phyloP scores from a whole-genome alignment of 306 rosid species.

The Vachellia pachyceras region DNA sequence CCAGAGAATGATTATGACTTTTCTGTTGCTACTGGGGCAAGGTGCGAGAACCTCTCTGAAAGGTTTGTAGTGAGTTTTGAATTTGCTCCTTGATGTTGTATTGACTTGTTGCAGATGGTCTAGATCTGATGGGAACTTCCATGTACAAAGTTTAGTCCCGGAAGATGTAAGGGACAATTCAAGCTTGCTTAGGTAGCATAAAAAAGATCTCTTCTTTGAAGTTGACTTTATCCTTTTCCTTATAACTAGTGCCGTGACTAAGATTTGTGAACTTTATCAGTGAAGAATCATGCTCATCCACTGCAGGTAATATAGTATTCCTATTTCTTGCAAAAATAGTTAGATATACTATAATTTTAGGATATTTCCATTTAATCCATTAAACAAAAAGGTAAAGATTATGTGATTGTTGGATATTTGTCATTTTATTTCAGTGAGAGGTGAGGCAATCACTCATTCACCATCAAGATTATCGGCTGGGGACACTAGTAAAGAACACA shows the following conservation, averaged over 20 bases:
- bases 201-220: constrained; percentile 13
- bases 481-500: constrained; percentile 51
- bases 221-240: constrained; percentile 16
- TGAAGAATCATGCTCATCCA: constrained; percentile 85
- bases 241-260: constrained; percentile 32
- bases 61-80: constrained; percentile 15
- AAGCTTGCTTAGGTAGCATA: constrained; percentile 71
- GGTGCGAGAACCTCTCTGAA: constrained; percentile 53
- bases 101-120: constrained; percentile 45
- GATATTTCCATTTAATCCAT: constrained; percentile 5
- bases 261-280: constrained; percentile 53
- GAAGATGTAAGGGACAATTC: constrained; percentile 74
- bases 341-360: constrained; percentile 4
- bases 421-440: constrained; percentile 59
- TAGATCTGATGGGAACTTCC: constrained; percentile 48
- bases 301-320: constrained; percentile 64
- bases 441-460: constrained; percentile 50
- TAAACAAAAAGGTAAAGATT: background rate
- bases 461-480: constrained; percentile 47
- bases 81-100: constrained; percentile 40
- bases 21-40: constrained; percentile 44
- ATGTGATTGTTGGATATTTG: constrained; percentile 27
- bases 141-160: constrained; percentile 47
- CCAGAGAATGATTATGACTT: constrained; percentile 56
- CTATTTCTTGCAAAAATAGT: constrained; percentile 11